Evolutionary conservation across 371 early-diverging fungal species (phyloP).

Genomic region (Nematocida parisii): DNA sequence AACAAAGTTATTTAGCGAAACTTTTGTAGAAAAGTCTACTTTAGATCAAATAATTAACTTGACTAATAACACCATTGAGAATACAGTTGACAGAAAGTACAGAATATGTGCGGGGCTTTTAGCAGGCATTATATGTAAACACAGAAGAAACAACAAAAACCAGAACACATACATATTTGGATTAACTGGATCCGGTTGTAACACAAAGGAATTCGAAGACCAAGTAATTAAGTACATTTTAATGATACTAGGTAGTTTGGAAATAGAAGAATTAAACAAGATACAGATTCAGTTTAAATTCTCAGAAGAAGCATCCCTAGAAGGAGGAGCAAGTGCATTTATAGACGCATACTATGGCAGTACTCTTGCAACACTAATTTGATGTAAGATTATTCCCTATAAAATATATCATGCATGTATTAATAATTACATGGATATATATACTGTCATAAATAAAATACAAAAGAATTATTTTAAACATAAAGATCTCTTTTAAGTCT

Average conservation of each 20-base stretch:
- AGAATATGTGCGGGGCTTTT: conserved; percentile 11
- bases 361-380: too few species aligned
- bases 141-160: neutral
- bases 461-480: too few species aligned
- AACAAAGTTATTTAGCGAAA: neutral
- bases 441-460: too few species aligned
- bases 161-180: neutral
- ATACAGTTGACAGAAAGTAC: conserved; percentile 2
- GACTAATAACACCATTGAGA: neutral
- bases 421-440: too few species aligned
- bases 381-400: too few species aligned
- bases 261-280: neutral
- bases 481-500: too few species aligned
- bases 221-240: neutral
- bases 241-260: neutral
- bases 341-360: too few species aligned
- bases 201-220: neutral
- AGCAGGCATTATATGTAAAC: conserved; percentile 7
- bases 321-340: conserved; percentile 1
- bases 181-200: conserved; percentile 9
- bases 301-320: conserved; percentile 23
- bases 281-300: neutral
- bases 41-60: neutral
- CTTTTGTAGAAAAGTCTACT: neutral
- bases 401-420: neutral